These are phyloP conservation scores for Fusarium sp. DNA, from an alignment of 2,329 filamentous ascomycete species.

Conservation along the genomic window DNA sequence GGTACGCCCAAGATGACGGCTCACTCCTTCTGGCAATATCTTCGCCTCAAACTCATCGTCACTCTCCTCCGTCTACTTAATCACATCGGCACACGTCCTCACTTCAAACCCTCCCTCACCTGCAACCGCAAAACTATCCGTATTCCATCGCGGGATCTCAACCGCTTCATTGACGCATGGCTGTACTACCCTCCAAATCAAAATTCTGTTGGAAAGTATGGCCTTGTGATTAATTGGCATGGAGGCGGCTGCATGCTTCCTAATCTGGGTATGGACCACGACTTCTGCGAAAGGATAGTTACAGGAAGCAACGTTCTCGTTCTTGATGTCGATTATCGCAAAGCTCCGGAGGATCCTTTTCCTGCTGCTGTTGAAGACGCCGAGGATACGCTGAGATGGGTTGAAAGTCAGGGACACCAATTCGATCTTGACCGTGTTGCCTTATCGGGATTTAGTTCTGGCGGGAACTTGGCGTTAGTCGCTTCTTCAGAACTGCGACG, in stretches of 20 bases:
- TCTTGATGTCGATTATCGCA: constrained; percentile 54
- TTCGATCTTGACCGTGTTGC: constrained; percentile 54
- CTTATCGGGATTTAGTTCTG: constrained; percentile 60
- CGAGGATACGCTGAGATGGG: constrained; percentile 53
- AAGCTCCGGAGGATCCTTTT: constrained; percentile 55
- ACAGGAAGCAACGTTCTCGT: constrained; percentile 42
- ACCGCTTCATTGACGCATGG: constrained; percentile 46
- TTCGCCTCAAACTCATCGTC: constrained; percentile 30
- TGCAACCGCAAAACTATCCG: constrained; percentile 27
- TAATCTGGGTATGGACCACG: constrained; percentile 54
- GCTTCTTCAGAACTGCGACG: constrained; percentile 46
- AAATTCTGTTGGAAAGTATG: not conserved
- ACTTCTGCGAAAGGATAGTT: constrained; percentile 52
- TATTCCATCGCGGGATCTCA: constrained; percentile 47
- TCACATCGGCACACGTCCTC: constrained; percentile 19
- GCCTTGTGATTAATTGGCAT: constrained; percentile 52
- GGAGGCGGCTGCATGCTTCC: constrained; percentile 52
- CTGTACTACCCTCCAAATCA: constrained; percentile 42
- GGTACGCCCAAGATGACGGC: not conserved
- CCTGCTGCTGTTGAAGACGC: constrained; percentile 50
- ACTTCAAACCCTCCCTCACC: constrained; percentile 17
- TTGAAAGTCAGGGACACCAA: constrained; percentile 40
- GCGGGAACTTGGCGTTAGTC: constrained; percentile 57
- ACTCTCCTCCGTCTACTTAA: constrained; percentile 31
- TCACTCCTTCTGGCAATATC: constrained; percentile 24